Evolutionary conservation across 2,329 filamentous ascomycete genomes (phyloP).

Genomic region (Colletotrichum tropicale): DNA sequence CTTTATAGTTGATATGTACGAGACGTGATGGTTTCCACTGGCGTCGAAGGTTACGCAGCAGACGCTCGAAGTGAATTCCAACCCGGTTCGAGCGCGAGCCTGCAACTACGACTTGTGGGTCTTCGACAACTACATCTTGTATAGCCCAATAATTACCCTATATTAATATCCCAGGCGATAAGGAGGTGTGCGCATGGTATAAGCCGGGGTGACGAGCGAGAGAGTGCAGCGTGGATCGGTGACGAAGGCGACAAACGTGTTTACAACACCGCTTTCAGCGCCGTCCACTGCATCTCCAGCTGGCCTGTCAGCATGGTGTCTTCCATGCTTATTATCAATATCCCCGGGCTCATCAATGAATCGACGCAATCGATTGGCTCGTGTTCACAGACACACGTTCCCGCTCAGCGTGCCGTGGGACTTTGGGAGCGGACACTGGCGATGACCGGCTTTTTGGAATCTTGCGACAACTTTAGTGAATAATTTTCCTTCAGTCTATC

Average conservation of each 20-base stretch:
- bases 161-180: background rate
- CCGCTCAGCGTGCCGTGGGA: background rate
- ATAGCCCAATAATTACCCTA: background rate
- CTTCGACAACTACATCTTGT: background rate
- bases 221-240: background rate
- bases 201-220: background rate
- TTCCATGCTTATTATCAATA: background rate
- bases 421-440: background rate
- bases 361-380: background rate
- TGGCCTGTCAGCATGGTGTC: background rate
- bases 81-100: background rate
- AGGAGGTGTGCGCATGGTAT: background rate
- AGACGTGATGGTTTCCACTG: no score
- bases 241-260: background rate
- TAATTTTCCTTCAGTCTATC: background rate
- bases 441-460: background rate
- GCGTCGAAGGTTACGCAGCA: background rate
- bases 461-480: background rate
- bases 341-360: background rate
- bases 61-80: background rate
- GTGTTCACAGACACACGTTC: background rate
- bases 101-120: background rate
- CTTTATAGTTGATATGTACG: no score
- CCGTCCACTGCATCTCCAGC: background rate
- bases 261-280: background rate